Evolutionary conservation across 1,139 yeast genomes (phyloP).

Genomic region (Taiozyma sp.): DNA sequence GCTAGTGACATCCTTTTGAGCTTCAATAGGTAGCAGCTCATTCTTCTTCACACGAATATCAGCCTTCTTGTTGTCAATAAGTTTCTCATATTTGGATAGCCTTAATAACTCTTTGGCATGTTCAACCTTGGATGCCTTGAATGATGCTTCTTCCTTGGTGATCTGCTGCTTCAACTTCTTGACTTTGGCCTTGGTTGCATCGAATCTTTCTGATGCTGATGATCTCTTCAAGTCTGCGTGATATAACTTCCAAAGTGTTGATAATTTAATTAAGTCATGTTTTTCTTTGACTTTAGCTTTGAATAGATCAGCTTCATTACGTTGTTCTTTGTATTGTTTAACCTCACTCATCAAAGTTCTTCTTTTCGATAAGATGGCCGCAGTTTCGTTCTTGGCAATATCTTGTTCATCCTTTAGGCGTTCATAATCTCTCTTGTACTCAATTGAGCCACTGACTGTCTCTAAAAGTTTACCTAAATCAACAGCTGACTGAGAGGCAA

Average conservation of each 20-base stretch:
- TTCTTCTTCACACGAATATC: constrained; percentile 43
- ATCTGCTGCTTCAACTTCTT: constrained; percentile 28
- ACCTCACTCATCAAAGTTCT: constrained; percentile 74
- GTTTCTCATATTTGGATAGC: constrained; percentile 36
- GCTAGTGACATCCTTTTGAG: constrained; percentile 45
- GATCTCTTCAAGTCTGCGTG: constrained; percentile 54
- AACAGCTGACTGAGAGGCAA: constrained; percentile 81
- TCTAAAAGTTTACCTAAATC: constrained; percentile 77
- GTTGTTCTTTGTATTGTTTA: constrained; percentile 75
- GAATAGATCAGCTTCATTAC: constrained; percentile 66
- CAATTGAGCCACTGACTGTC: constrained; percentile 77
- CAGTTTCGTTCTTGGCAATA: constrained; percentile 59
- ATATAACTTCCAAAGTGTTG: constrained; percentile 61
- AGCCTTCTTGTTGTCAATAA: constrained; percentile 35
- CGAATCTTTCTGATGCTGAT: constrained; percentile 27
- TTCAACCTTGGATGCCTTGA: constrained; percentile 31
- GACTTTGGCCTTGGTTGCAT: constrained; percentile 28
- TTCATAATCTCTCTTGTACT: constrained; percentile 67
- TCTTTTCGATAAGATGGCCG: constrained; percentile 64
- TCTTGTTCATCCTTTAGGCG: constrained; percentile 60
- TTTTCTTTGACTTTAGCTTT: constrained; percentile 52
- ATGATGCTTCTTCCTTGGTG: constrained; percentile 24
- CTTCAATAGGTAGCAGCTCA: constrained; percentile 51
- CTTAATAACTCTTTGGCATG: constrained; percentile 45
- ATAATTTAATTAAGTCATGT: constrained; percentile 41